phyloP scores from a whole-genome alignment of 2,329 filamentous ascomycete species.

The Diaporthe velutina region DNA sequence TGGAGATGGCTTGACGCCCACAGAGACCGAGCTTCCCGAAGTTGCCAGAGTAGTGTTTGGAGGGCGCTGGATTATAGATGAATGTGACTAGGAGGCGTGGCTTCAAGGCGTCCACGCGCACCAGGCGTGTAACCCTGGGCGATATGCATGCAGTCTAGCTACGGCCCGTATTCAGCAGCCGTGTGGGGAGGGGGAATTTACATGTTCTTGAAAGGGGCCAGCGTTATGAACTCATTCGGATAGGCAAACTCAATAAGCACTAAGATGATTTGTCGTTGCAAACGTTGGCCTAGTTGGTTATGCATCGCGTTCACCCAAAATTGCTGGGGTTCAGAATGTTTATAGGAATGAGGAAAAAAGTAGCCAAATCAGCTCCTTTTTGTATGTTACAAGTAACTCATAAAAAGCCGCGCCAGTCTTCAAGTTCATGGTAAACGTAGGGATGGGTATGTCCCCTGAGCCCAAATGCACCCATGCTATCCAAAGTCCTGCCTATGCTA shows the following conservation, averaged over 20 bases:
- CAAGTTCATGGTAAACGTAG: not conserved
- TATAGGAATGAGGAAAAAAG: not conserved
- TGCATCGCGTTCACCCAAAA: not conserved
- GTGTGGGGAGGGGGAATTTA: not conserved
- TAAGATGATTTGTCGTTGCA: too few relatives aligned
- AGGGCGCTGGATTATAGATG: not conserved
- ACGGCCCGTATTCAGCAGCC: too few relatives aligned
- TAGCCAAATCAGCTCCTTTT: not conserved
- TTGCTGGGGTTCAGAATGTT: not conserved
- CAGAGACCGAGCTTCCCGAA: not conserved
- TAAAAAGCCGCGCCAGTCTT: not conserved
- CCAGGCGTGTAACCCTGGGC: too few relatives aligned
- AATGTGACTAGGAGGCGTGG: not conserved
- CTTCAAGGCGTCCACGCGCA: not conserved
- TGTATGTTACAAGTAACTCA: not conserved
- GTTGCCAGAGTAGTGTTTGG: not conserved
- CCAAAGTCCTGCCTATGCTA: not conserved
- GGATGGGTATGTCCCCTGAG: not conserved
- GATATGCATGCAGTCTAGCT: not conserved
- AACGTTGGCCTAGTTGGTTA: not conserved
- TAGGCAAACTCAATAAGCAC: not conserved
- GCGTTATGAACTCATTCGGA: not conserved
- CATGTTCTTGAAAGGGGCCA: not conserved
- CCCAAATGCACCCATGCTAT: not conserved
- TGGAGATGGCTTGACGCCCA: not conserved